These are phyloP conservation scores for Talaromyces sp. DNA, from an alignment of 2,329 filamentous ascomycete species.

Conservation along the genomic window DNA sequence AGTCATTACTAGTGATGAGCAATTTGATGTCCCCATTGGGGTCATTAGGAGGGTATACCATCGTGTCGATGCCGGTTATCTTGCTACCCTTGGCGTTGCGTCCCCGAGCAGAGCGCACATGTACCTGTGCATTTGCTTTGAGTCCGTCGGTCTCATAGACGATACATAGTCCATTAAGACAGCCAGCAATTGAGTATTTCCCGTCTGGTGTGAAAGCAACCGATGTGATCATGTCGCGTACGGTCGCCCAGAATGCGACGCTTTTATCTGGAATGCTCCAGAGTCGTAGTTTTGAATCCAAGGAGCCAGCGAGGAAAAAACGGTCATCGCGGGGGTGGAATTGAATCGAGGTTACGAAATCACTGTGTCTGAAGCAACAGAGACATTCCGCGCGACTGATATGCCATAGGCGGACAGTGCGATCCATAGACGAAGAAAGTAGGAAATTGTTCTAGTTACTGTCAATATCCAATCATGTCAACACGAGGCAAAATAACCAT, in stretches of 20 bases:
- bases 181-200: conserved; percentile 82
- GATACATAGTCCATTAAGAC: conserved; percentile 77
- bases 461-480: not conserved
- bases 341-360: conserved; percentile 90
- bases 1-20: conserved; percentile 92
- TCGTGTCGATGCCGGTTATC: conserved; percentile 87
- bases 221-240: conserved; percentile 87
- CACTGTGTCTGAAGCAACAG: conserved; percentile 89
- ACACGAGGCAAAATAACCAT: conserved; percentile 20
- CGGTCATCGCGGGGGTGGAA: conserved; percentile 95
- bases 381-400: conserved; percentile 79
- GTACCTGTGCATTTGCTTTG: conserved; percentile 78
- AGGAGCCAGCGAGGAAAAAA: conserved; percentile 90
- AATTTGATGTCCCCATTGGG: conserved; percentile 71
- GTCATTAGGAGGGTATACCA: conserved; percentile 56
- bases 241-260: conserved; percentile 75
- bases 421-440: conserved; percentile 95
- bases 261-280: conserved; percentile 97
- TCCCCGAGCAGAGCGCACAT: conserved; percentile 87
- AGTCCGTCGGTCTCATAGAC: conserved; percentile 93
- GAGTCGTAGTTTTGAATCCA: conserved; percentile 81
- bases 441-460: conserved; percentile 78
- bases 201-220: conserved; percentile 93
- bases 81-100: conserved; percentile 96
- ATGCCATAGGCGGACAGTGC: conserved; percentile 94